Base-by-base conservation (phyloP, 2,329 filamentous ascomycete genomes). In the Fusarium chlamydosporum region DNA sequence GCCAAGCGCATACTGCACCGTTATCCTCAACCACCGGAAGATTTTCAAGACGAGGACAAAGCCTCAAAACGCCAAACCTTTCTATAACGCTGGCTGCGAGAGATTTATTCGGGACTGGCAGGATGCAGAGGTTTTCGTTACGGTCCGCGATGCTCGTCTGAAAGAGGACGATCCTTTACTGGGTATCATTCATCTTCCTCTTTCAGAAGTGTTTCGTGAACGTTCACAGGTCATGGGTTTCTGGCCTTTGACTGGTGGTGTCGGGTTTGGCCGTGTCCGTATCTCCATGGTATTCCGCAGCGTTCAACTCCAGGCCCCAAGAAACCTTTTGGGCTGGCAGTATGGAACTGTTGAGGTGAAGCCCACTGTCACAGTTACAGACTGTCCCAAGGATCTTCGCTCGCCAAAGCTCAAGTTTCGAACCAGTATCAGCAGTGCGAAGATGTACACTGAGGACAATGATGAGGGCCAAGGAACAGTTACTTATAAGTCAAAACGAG, bases 41-140 rank as follows among this genome's bases (percentile, higher is more conserved):
- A 81, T 85, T 13, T 94, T 90, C 79, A 89, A 86, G 71, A 92
- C 91, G 3, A 82, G 91, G 16, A 92, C 91, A 1, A 93, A 94
- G 78, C 91, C 91, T 1, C 92, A 92, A 79, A 93, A 92, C 65
- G 85, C 88, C 0, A 92, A 92, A 72, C 91, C 91, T 0, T 93
- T 93, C 77, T 93, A 91, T 82, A 93, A 93, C 68, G 91, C 91
- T 4, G 89, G 89, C 7, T 92, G 88, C 3, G 91, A 94, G 76
- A 85, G 89, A 7, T 92, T 92, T 67, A 84, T 93, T 38, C 82
- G 87, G 13, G 88, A 93, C 74, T 92, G 90, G 85, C 82, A 82
- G 16, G 87, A 84, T 13, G 85, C 89, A 2, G 90, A 93, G 75
- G 82, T 93, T 33, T 89, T 91, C 67, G 80, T 94, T 31, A 83